These are phyloP conservation scores for Cladosporium sp. DNA, from an alignment of 2,329 filamentous ascomycete species.

Conservation along the genomic window DNA sequence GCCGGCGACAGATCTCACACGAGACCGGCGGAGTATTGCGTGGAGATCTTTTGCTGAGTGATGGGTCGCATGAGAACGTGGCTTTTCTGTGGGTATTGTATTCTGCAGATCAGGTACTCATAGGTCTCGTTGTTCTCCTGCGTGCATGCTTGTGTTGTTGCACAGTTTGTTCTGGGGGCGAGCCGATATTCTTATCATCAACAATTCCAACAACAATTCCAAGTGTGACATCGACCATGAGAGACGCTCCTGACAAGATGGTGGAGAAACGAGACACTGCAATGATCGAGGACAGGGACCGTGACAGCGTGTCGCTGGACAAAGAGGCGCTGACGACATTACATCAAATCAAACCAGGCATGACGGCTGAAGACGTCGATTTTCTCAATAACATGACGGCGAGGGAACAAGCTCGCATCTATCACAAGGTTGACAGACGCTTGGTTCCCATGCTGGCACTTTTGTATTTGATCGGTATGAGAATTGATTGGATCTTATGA, in stretches of 20 bases:
- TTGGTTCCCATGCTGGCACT: constrained; percentile 62
- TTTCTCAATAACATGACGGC: constrained; percentile 24
- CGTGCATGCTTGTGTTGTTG: neutral
- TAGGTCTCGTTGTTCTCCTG: neutral
- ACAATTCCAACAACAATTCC: neutral
- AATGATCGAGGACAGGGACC: constrained; percentile 15
- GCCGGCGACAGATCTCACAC: constrained; percentile 12
- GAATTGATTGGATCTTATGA: neutral
- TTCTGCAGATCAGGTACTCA: constrained; percentile 1
- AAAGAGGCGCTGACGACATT: constrained; percentile 24
- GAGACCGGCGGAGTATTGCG: neutral
- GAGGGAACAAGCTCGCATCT: constrained; percentile 44
- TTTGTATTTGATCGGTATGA: constrained; percentile 40
- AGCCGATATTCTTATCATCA: neutral
- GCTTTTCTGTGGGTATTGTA: neutral
- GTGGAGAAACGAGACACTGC: neutral
- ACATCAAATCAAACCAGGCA: constrained; percentile 24
- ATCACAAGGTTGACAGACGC: constrained; percentile 56
- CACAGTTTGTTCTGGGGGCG: neutral
- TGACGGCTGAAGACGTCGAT: constrained; percentile 26
- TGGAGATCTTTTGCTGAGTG: neutral
- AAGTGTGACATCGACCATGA: neutral
- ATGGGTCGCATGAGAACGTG: neutral
- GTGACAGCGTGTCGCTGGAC: constrained; percentile 21
- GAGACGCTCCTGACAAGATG: neutral